Percentiles rank a stretch among this genome's conserved stretches.
phyloP scores from a whole-genome alignment of 345 rosid genomes.

The Draba incana region DNA sequence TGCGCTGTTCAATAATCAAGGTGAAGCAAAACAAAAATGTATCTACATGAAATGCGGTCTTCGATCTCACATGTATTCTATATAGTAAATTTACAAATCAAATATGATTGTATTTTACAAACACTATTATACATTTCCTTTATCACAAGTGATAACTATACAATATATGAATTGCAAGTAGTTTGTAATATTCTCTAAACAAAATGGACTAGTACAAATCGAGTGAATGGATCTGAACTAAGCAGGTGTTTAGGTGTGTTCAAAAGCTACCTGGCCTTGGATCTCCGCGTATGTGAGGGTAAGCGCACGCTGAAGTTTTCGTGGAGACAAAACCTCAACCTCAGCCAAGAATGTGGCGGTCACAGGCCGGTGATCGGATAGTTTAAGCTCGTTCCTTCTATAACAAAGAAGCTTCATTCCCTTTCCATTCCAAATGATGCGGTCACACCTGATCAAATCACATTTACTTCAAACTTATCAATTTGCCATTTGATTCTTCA shows the following conservation, averaged over 20 bases:
- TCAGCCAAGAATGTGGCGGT: conserved; percentile 71
- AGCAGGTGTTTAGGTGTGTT: not conserved
- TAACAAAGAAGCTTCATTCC: conserved; percentile 75
- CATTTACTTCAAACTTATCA: not conserved
- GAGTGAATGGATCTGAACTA: not conserved
- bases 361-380: conserved; percentile 94
- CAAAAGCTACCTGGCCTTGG: conserved; percentile 23
- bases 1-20: not conserved
- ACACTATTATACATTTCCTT: conserved; percentile 20
- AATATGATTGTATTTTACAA: not conserved
- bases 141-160: not conserved
- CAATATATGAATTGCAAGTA: not conserved
- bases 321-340: conserved; percentile 77
- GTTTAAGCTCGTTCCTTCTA: conserved; percentile 68
- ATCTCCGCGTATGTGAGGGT: conserved; percentile 76
- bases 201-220: not conserved
- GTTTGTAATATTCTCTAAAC: not conserved
- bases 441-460: conserved; percentile 74
- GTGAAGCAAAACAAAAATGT: not conserved
- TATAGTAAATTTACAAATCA: conserved; percentile 1
- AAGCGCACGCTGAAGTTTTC: conserved; percentile 82
- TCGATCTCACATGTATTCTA: not conserved
- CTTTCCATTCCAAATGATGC: conserved; percentile 80
- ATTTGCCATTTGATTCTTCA: not conserved
- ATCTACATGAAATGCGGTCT: not conserved